A percentile compares a stretch with the other conserved stretches of the same genome.
phyloP scores from a whole-genome alignment of 345 rosid genomes.

The Citrus glauca region DNA sequence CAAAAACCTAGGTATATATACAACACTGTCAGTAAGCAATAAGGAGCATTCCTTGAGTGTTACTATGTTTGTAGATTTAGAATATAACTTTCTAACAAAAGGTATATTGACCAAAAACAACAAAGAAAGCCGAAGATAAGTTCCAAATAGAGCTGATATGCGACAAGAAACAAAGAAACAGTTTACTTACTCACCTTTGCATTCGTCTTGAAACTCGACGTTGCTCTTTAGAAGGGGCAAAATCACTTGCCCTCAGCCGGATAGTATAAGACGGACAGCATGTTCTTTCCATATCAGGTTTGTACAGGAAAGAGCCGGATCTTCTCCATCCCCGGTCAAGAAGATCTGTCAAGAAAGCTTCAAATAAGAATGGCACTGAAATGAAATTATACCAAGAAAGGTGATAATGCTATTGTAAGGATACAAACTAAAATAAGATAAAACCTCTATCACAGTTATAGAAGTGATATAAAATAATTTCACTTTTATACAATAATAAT shows the following conservation, averaged over 20 bases:
- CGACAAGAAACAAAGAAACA: not conserved
- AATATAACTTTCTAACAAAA: not conserved
- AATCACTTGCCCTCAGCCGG: slow-evolving; percentile 71
- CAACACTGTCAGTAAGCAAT: slow-evolving; percentile 7
- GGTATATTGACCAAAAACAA: not conserved
- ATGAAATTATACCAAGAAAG: not conserved
- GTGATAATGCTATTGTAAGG: not conserved
- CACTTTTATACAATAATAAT: not conserved
- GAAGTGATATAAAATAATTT: not conserved
- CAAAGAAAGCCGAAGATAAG: not conserved
- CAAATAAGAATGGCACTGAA: not conserved
- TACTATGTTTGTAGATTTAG: not conserved
- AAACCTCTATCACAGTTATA: not conserved
- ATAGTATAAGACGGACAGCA: slow-evolving; percentile 97
- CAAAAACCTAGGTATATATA: slow-evolving; percentile 54
- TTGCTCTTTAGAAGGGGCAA: slow-evolving; percentile 82
- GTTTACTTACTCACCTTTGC: slow-evolving; percentile 53
- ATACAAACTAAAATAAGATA: not conserved
- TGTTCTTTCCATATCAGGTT: slow-evolving; percentile 88
- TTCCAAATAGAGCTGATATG: not conserved
- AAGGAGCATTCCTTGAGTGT: not conserved
- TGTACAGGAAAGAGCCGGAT: slow-evolving; percentile 79
- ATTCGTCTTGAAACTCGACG: slow-evolving; percentile 56
- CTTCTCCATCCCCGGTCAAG: slow-evolving; percentile 97
- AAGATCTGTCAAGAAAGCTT: slow-evolving; percentile 48